A percentile compares a stretch with the other conserved stretches of the same genome.
phyloP scores from a whole-genome alignment of 202 grass and related monocot species.

The Zoysia matrella region DNA sequence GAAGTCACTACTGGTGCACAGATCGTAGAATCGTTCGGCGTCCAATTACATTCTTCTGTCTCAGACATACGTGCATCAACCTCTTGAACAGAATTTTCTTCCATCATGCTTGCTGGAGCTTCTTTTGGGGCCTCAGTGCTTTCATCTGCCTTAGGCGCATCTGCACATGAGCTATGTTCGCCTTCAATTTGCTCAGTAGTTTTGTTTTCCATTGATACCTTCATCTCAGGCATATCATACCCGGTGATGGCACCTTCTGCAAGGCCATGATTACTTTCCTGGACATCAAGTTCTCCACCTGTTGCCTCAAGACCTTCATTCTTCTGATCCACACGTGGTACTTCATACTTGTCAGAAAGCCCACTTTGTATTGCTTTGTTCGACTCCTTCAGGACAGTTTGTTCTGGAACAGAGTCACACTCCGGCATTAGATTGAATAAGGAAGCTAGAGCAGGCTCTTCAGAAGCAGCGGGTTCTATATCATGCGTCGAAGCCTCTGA shows the following conservation, averaged over 20 bases:
- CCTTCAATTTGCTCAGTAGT: not conserved
- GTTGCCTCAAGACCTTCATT: conserved; percentile 1
- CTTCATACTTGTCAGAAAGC: conserved; percentile 9
- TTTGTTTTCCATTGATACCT: not conserved
- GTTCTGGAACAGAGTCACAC: not conserved
- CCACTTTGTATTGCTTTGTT: not conserved
- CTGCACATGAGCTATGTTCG: not conserved
- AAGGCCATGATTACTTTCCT: not conserved
- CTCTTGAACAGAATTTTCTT: not conserved
- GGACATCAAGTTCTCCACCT: not conserved
- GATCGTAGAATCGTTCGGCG: not conserved
- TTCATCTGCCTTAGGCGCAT: conserved; percentile 3
- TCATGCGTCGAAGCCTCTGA: not conserved
- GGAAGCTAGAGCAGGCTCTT: not conserved
- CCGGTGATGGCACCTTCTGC: not conserved
- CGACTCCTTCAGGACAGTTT: not conserved
- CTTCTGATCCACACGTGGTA: not conserved
- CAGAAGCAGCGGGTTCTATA: not conserved
- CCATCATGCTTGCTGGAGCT: not conserved
- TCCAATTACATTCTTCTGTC: not conserved
- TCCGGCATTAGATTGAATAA: not conserved
- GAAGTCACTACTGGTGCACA: not conserved
- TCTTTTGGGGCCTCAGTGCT: not conserved
- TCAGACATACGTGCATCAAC: not conserved
- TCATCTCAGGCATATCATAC: not conserved